These are phyloP conservation scores for Clonostachys solani DNA, from an alignment of 2,329 filamentous ascomycete species.

Conservation along the genomic window DNA sequence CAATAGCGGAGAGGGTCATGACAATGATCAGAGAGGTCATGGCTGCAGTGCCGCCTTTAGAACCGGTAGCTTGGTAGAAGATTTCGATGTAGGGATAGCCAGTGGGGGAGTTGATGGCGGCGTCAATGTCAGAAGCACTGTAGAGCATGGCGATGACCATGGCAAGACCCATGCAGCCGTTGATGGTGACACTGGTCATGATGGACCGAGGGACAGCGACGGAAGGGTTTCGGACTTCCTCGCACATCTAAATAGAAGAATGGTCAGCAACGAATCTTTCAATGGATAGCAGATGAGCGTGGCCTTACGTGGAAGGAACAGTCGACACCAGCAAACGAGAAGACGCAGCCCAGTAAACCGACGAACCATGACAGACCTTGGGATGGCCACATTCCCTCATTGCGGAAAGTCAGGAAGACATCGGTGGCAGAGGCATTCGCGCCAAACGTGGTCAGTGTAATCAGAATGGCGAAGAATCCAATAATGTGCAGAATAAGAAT, in stretches of 20 bases:
- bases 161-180: conserved; percentile 44
- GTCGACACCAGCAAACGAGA: conserved; percentile 23
- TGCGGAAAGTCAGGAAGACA: conserved; percentile 40
- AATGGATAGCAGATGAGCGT: background rate
- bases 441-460: conserved; percentile 21
- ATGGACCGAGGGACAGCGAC: conserved; percentile 45
- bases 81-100: conserved; percentile 57
- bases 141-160: conserved; percentile 14
- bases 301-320: conserved; percentile 20
- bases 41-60: conserved; percentile 38
- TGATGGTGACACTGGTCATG: conserved; percentile 41
- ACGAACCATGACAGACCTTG: conserved; percentile 39
- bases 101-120: conserved; percentile 35
- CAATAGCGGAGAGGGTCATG: conserved; percentile 40
- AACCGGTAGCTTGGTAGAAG: conserved; percentile 45
- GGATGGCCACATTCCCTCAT: conserved; percentile 35
- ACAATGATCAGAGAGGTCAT: conserved; percentile 46
- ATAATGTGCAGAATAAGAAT: conserved; percentile 43
- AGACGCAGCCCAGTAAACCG: conserved; percentile 34
- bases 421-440: conserved; percentile 20
- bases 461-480: conserved; percentile 24
- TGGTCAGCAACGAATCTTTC: background rate
- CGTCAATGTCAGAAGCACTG: conserved; percentile 38
- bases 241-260: conserved; percentile 28
- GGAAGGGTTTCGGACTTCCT: conserved; percentile 42